Evolutionary conservation across 192 early-diverging fungal species (phyloP).

Genomic region (Chytriomyces sp.): DNA sequence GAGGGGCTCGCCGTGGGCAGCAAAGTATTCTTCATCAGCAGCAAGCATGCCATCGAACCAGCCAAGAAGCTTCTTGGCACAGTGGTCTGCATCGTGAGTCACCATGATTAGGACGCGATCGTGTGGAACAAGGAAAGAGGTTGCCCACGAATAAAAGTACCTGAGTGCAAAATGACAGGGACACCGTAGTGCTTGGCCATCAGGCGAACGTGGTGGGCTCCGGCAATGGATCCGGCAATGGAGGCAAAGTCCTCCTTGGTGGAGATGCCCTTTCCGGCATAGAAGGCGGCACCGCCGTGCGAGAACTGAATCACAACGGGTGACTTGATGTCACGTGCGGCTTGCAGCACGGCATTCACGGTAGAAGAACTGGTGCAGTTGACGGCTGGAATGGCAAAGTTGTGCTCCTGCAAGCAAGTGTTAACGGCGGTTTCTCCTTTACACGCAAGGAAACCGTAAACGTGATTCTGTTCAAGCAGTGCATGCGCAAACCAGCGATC

Average conservation of each 20-base stretch:
- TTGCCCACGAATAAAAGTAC: slow-evolving; percentile 60
- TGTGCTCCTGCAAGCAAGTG: slow-evolving; percentile 54
- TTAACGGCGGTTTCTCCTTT: no score
- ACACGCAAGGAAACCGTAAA: no score
- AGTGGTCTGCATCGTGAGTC: slow-evolving; percentile 71
- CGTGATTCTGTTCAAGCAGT: no score
- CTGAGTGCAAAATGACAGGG: slow-evolving; percentile 19
- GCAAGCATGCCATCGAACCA: slow-evolving; percentile 98
- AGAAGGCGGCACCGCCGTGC: slow-evolving; percentile 89
- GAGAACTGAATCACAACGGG: slow-evolving; percentile 97
- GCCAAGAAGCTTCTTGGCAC: slow-evolving; percentile 93
- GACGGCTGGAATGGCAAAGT: slow-evolving; percentile 94
- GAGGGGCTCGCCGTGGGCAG: slow-evolving; percentile 87
- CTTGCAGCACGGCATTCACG: slow-evolving; percentile 91
- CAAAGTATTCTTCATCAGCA: slow-evolving; percentile 95
- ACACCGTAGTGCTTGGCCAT: slow-evolving; percentile 81
- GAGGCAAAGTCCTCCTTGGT: slow-evolving; percentile 90
- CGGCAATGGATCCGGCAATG: slow-evolving; percentile 88
- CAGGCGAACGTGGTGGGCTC: slow-evolving; percentile 80
- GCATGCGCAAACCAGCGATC: no score
- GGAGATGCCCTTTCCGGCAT: slow-evolving; percentile 90
- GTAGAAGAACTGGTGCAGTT: slow-evolving; percentile 95
- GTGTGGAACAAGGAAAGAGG: not conserved
- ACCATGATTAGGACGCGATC: no score
- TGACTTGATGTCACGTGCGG: slow-evolving; percentile 89